These are phyloP conservation scores for Laetiporus sulphureus DNA, from an alignment of 1,284 basidiomycete species.

Conservation along the genomic window DNA sequence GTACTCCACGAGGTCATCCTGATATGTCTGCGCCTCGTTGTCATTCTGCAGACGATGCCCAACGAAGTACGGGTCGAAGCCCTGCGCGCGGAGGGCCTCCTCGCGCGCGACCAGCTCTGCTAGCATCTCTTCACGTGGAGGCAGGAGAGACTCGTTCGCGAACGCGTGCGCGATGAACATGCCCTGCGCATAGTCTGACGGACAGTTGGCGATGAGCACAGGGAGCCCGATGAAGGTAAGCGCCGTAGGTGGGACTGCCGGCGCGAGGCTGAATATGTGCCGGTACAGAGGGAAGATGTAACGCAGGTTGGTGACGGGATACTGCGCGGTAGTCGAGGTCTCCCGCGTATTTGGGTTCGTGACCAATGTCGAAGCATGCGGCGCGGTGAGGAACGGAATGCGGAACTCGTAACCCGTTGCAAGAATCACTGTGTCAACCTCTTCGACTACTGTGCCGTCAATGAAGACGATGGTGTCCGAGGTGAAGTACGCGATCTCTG, in stretches of 20 bases:
- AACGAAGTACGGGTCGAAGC: conserved; percentile 42
- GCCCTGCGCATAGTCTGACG: conserved; percentile 45
- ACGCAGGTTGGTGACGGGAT: conserved; percentile 40
- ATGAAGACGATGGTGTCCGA: conserved; percentile 35
- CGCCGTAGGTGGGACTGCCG: conserved; percentile 40
- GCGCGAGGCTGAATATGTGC: conserved; percentile 45
- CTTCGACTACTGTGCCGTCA: conserved; percentile 33
- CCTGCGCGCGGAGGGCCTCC: conserved; percentile 28
- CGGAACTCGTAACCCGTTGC: conserved; percentile 49
- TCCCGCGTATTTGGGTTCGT: conserved; percentile 13
- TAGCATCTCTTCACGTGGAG: conserved; percentile 34
- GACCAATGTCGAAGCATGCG: conserved; percentile 19
- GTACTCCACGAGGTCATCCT: conserved; percentile 41
- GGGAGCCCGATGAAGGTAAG: conserved; percentile 51
- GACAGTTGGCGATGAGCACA: conserved; percentile 37
- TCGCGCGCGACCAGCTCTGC: conserved; percentile 35
- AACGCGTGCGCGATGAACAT: conserved; percentile 40
- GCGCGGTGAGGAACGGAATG: conserved; percentile 45
- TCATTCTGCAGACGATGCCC: conserved; percentile 37
- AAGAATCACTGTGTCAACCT: conserved; percentile 43
- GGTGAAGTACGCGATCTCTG: conserved; percentile 44
- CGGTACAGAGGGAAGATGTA: conserved; percentile 50
- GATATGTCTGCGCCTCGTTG: conserved; percentile 39
- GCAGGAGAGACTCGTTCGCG: conserved; percentile 34
- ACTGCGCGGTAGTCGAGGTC: conserved; percentile 21